phyloP scores from a whole-genome alignment of 768 basidiomycete genomes.

The Tubosaeta brunneosetosa region DNA sequence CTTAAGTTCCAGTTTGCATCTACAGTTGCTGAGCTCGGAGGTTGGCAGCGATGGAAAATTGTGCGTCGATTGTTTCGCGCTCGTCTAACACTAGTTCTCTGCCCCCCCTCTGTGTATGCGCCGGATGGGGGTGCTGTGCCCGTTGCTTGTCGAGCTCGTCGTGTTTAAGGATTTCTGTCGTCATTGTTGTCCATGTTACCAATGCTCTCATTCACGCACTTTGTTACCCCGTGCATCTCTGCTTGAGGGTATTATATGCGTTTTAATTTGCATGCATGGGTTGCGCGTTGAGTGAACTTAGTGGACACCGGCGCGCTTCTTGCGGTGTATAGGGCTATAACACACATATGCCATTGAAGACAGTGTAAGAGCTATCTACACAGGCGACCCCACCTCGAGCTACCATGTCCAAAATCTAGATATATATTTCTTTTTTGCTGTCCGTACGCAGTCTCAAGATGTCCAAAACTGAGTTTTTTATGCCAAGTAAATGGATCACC shows the following conservation, averaged over 20 bases:
- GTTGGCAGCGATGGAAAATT: conserved; percentile 26
- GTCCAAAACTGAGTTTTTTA: neutral
- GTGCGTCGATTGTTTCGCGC: conserved; percentile 29
- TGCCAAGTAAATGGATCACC: neutral
- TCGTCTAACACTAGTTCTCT: conserved; percentile 9
- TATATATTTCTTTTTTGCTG: neutral
- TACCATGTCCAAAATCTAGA: neutral
- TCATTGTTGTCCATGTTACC: conserved; percentile 1
- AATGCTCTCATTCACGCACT: conserved; percentile 4
- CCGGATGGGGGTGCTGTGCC: neutral
- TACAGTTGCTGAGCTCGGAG: conserved; percentile 8
- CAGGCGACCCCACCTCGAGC: neutral
- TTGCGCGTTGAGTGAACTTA: neutral
- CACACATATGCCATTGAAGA: neutral
- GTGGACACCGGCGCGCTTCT: neutral
- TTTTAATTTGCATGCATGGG: neutral
- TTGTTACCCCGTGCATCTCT: conserved; percentile 3
- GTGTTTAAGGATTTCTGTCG: neutral
- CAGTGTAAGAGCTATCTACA: neutral
- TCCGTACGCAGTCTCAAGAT: conserved; percentile 1
- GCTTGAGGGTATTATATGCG: neutral
- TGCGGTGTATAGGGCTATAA: neutral
- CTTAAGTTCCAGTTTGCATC: neutral
- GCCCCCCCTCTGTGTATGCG: neutral
- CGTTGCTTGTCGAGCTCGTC: neutral